Evolutionary conservation across 2,329 filamentous ascomycete species (phyloP).

Genomic region (Beauveria australis): DNA sequence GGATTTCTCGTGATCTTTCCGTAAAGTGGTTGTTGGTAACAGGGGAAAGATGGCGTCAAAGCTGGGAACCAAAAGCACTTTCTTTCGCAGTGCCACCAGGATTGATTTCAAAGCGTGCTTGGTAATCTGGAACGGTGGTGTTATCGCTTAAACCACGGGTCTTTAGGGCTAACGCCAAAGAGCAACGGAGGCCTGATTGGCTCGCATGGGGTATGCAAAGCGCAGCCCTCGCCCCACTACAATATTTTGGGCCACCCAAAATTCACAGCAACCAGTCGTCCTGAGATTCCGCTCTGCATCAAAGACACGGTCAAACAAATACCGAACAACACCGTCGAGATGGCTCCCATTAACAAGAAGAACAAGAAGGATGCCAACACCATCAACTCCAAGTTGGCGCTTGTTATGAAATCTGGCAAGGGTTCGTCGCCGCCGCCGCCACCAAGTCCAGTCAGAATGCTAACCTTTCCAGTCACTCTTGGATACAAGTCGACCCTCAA

Average conservation of each 20-base stretch:
- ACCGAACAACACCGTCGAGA: slow-evolving; percentile 44
- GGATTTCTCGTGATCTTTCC: slow-evolving; percentile 39
- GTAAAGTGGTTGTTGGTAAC: slow-evolving; percentile 27
- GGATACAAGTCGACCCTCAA: slow-evolving; percentile 54
- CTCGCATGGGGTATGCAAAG: slow-evolving; percentile 14
- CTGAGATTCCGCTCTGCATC: slow-evolving; percentile 17
- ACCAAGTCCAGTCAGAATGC: slow-evolving; percentile 3
- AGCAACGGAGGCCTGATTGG: slow-evolving; percentile 21
- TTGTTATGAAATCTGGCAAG: slow-evolving; percentile 61
- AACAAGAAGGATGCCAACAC: slow-evolving; percentile 77
- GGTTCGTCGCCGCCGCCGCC: slow-evolving; percentile 46
- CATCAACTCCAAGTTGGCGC: slow-evolving; percentile 53
- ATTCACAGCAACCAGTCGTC: slow-evolving; percentile 15
- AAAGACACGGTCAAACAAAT: slow-evolving; percentile 18
- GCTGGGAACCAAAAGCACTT: slow-evolving; percentile 13
- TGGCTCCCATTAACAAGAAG: slow-evolving; percentile 61
- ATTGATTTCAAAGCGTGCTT: slow-evolving; percentile 48
- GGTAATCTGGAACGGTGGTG: slow-evolving; percentile 22
- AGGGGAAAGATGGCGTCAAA: slow-evolving; percentile 22
- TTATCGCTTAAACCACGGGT: slow-evolving; percentile 29
- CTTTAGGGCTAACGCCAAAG: slow-evolving; percentile 28
- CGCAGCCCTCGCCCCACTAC: slow-evolving; percentile 9
- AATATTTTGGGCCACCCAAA: slow-evolving; percentile 15
- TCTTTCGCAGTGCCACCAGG: slow-evolving; percentile 16
- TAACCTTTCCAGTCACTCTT: slow-evolving; percentile 27